Conservation (phyloP, 23 red algal species). For the Pyropia haitanensis region DNA sequence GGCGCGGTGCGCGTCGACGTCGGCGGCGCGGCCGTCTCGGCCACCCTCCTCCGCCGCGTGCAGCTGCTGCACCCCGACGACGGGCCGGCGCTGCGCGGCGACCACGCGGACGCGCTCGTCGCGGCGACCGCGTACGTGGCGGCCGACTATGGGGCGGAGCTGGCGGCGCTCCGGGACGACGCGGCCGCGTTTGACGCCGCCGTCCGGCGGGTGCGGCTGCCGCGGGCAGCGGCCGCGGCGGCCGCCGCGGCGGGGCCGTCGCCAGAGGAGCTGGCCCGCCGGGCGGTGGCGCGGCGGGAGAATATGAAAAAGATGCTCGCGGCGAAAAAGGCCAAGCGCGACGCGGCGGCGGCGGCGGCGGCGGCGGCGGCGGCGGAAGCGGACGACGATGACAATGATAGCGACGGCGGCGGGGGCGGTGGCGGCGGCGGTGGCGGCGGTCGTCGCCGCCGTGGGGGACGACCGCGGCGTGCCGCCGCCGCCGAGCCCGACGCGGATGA, state of each 20-base stretch:
- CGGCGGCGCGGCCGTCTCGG: conserved; percentile 34
- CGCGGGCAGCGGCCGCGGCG: conserved; percentile 19
- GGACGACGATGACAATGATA: background rate
- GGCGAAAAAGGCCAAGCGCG: conserved; percentile 36
- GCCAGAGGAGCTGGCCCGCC: conserved; percentile 41
- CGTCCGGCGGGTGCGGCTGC: conserved; percentile 31
- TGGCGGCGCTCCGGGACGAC: conserved; percentile 31
- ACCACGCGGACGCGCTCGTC: conserved; percentile 42
- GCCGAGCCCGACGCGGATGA: too few relatives aligned
- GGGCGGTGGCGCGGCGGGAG: conserved; percentile 32
- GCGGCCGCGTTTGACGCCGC: conserved; percentile 26
- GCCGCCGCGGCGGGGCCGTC: conserved; percentile 20
- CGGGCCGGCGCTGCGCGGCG: background rate
- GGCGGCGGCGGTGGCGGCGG: too few relatives aligned
- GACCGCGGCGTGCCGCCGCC: too few relatives aligned
- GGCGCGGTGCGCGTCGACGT: conserved; percentile 49
- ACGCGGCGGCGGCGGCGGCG: conserved; percentile 9
- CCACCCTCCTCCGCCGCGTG: conserved; percentile 32
- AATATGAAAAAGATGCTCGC: conserved; percentile 10
- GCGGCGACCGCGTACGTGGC: conserved; percentile 35
- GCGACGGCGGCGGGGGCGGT: too few relatives aligned
- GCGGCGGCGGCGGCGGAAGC: background rate
- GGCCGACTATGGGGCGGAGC: conserved; percentile 46
- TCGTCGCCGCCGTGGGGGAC: too few relatives aligned
- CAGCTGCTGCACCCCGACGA: conserved; percentile 40